Conservation (phyloP, 2,329 filamentous ascomycete species). For the Phoma herbarum region DNA sequence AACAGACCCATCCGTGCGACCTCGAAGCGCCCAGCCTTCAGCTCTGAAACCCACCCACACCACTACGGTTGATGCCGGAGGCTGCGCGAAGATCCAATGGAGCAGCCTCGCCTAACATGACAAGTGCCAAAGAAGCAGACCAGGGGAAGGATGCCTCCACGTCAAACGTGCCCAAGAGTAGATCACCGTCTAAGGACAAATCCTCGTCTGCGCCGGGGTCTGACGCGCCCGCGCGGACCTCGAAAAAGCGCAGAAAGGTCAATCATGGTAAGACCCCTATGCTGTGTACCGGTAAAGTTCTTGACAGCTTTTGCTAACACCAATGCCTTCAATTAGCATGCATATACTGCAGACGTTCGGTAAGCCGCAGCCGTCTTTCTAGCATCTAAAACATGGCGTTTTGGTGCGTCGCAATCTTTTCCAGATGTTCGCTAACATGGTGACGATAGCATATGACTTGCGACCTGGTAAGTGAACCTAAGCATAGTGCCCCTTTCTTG, state of each 20-base stretch:
- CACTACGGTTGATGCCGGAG: slow-evolving; percentile 51
- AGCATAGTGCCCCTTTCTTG: slow-evolving; percentile 26
- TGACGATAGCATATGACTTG: slow-evolving; percentile 61
- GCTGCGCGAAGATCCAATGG: slow-evolving; percentile 50
- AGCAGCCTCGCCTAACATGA: slow-evolving; percentile 46
- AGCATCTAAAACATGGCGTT: slow-evolving; percentile 27
- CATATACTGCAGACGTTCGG: slow-evolving; percentile 63
- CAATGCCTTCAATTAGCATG: slow-evolving; percentile 51
- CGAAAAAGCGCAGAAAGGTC: slow-evolving; percentile 63
- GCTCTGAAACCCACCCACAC: slow-evolving; percentile 41
- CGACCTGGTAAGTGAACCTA: slow-evolving; percentile 55
- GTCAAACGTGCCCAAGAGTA: slow-evolving; percentile 38
- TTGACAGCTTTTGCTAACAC: slow-evolving; percentile 43
- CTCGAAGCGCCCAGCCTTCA: slow-evolving; percentile 22
- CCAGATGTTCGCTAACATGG: slow-evolving; percentile 46
- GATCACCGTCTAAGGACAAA: slow-evolving; percentile 43
- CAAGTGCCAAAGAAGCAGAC: slow-evolving; percentile 40
- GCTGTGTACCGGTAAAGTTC: slow-evolving; percentile 34
- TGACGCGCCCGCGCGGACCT: slow-evolving; percentile 45
- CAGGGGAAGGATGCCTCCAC: slow-evolving; percentile 41
- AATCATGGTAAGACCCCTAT: slow-evolving; percentile 57
- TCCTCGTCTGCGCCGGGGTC: slow-evolving; percentile 39
- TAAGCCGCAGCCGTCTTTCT: slow-evolving; percentile 48
- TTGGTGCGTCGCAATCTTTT: slow-evolving; percentile 22
- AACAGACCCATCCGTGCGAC: slow-evolving; percentile 24